Conservation (phyloP, 2,329 filamentous ascomycete genomes). For the Colletotrichum australisinense region DNA sequence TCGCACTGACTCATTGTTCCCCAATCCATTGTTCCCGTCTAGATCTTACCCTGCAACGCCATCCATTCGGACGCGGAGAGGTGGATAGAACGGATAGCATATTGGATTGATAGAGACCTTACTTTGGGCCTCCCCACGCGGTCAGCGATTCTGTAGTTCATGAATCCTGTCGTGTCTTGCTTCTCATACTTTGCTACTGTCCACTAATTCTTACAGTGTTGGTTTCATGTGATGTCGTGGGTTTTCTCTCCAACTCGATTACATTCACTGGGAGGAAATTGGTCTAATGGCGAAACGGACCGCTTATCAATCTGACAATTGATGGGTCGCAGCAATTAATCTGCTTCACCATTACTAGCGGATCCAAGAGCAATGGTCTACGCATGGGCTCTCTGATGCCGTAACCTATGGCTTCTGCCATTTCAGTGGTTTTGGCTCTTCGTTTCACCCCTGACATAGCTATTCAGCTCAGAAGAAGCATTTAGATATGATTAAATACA, state of each 20-base stretch:
- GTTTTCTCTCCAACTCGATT: too few relatives aligned
- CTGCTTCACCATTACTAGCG: constrained; percentile 64
- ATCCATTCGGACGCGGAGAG: constrained; percentile 14
- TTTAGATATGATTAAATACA: constrained; percentile 16
- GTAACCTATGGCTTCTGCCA: constrained; percentile 42
- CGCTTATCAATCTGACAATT: constrained; percentile 57
- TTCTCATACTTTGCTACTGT: constrained; percentile 8
- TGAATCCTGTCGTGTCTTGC: constrained; percentile 28
- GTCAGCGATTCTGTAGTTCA: constrained; percentile 20
- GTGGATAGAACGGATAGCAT: constrained; percentile 32
- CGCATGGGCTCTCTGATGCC: constrained; percentile 72
- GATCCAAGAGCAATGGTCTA: constrained; percentile 65
- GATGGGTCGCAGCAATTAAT: constrained; percentile 64
- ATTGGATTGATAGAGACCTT: constrained; percentile 29
- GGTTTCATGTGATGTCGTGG: background rate
- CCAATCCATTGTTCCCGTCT: background rate
- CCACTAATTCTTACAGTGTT: constrained; percentile 27
- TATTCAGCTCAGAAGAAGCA: background rate
- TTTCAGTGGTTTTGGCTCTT: constrained; percentile 64
- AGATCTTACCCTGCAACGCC: constrained; percentile 18
- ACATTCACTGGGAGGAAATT: background rate
- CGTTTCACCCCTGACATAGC: constrained; percentile 74
- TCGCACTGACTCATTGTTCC: background rate
- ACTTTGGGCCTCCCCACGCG: constrained; percentile 7
- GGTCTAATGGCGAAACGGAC: constrained; percentile 47